Evolutionary conservation across 495 filamentous ascomycete genomes (phyloP).

Genomic region (Hypomontagnella monticulosa): DNA sequence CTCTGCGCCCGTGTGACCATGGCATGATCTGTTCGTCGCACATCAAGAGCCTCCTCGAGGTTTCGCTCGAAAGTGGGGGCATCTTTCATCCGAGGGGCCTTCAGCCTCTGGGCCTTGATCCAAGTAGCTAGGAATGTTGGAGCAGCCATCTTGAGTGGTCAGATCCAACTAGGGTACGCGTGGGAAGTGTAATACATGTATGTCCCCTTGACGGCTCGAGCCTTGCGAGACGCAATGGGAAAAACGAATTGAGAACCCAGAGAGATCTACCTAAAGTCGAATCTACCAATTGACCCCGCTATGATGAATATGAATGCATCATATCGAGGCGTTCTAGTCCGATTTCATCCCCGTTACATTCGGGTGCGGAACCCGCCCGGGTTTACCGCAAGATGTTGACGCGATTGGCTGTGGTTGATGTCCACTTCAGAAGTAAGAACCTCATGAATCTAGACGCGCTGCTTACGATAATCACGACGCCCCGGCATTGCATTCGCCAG

Average conservation of each 20-base stretch:
- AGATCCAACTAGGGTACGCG: neutral
- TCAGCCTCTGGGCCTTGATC: slow-evolving; percentile 32
- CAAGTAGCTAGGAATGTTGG: slow-evolving; percentile 18
- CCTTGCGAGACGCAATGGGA: neutral
- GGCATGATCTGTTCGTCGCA: slow-evolving; percentile 29
- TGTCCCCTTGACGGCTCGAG: slow-evolving; percentile 11
- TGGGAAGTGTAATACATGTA: neutral
- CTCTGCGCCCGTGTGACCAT: slow-evolving; percentile 22
- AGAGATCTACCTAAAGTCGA: neutral
- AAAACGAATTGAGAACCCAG: slow-evolving; percentile 11
- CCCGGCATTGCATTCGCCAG: neutral
- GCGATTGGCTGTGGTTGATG: slow-evolving; percentile 11
- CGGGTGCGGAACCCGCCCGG: slow-evolving; percentile 26
- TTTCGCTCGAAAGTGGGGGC: slow-evolving; percentile 45
- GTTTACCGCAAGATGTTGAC: neutral
- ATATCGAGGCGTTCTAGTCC: neutral
- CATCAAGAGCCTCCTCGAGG: slow-evolving; percentile 47
- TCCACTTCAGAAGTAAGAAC: slow-evolving; percentile 11
- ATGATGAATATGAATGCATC: slow-evolving; percentile 10
- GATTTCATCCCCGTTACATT: slow-evolving; percentile 14
- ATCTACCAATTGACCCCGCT: slow-evolving; percentile 14
- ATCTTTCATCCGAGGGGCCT: slow-evolving; percentile 39
- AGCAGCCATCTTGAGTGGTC: slow-evolving; percentile 10
- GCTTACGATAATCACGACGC: neutral
- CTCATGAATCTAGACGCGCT: slow-evolving; percentile 3